These are phyloP conservation scores for Monosporascus cannonballus DNA, from an alignment of 2,329 filamentous ascomycete genomes.

Conservation along the genomic window DNA sequence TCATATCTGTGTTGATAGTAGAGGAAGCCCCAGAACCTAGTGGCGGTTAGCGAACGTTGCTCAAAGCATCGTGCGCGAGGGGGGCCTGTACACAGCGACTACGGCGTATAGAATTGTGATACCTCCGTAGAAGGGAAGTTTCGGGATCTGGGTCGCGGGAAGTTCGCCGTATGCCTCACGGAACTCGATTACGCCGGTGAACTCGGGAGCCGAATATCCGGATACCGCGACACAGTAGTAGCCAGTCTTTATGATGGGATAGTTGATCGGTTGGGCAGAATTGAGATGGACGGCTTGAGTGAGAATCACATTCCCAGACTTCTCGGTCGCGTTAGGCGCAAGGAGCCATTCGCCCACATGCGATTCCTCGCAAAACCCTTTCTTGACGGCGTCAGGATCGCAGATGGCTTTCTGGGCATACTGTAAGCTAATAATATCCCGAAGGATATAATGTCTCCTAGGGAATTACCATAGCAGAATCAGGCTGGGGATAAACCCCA, in stretches of 20 bases:
- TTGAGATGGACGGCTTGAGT: constrained; percentile 81
- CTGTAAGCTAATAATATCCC: constrained; percentile 24
- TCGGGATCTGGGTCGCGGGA: constrained; percentile 90
- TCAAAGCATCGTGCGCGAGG: not conserved
- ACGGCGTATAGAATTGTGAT: constrained; percentile 91
- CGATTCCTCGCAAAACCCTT: constrained; percentile 67
- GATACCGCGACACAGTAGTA: constrained; percentile 92
- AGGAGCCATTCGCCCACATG: constrained; percentile 82
- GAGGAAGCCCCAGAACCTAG: constrained; percentile 82
- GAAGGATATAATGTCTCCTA: constrained; percentile 35
- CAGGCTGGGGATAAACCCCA: constrained; percentile 56
- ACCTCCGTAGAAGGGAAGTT: constrained; percentile 93
- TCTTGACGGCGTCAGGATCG: constrained; percentile 61
- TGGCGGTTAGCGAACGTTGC: constrained; percentile 12
- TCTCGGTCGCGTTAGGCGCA: constrained; percentile 64
- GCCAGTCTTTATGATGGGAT: constrained; percentile 80
- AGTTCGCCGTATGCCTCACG: constrained; percentile 95
- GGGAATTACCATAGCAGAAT: constrained; percentile 30
- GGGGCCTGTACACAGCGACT: constrained; percentile 56
- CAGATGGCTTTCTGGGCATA: constrained; percentile 61
- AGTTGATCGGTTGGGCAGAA: constrained; percentile 67
- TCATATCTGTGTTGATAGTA: constrained; percentile 93
- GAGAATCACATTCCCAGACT: constrained; percentile 65
- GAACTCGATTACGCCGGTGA: constrained; percentile 80
- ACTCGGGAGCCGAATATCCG: constrained; percentile 61